These are phyloP conservation scores for Russula brevipes DNA, from an alignment of 768 basidiomycete genomes.

Conservation along the genomic window DNA sequence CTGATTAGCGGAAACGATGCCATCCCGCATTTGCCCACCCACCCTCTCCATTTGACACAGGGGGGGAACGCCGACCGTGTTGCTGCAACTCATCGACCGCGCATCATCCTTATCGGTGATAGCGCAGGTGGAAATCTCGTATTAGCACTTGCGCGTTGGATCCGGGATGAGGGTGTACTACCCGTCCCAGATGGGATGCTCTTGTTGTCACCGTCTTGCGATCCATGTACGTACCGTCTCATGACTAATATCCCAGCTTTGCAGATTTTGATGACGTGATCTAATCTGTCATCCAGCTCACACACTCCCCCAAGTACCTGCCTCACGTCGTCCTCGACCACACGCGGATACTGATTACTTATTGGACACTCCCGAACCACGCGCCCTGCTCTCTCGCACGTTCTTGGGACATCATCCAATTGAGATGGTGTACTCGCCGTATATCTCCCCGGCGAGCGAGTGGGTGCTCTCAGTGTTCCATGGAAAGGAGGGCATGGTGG, in stretches of 20 bases:
- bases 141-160: slow-evolving; percentile 47
- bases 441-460: slow-evolving; percentile 34
- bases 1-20: slow-evolving; percentile 21
- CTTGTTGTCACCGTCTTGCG: slow-evolving; percentile 41
- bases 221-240: slow-evolving; percentile 30
- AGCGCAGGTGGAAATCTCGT: slow-evolving; percentile 52
- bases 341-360: slow-evolving; percentile 48
- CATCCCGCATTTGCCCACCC: neutral
- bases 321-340: slow-evolving; percentile 47
- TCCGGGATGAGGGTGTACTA: slow-evolving; percentile 46
- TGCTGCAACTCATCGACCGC: slow-evolving; percentile 23
- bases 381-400: slow-evolving; percentile 48
- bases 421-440: slow-evolving; percentile 35
- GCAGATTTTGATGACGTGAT: slow-evolving; percentile 4
- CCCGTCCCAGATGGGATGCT: slow-evolving; percentile 44
- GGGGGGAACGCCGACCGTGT: slow-evolving; percentile 10
- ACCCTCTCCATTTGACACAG: neutral
- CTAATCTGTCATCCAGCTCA: slow-evolving; percentile 33
- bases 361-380: slow-evolving; percentile 49
- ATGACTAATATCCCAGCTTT: slow-evolving; percentile 23
- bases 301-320: slow-evolving; percentile 44
- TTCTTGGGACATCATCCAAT: slow-evolving; percentile 42
- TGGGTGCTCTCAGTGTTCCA: slow-evolving; percentile 34
- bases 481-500: slow-evolving; percentile 29
- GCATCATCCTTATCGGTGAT: slow-evolving; percentile 49